These are phyloP conservation scores for Candida hispaniensis DNA, from an alignment of 805 yeast genomes.

Conservation along the genomic window DNA sequence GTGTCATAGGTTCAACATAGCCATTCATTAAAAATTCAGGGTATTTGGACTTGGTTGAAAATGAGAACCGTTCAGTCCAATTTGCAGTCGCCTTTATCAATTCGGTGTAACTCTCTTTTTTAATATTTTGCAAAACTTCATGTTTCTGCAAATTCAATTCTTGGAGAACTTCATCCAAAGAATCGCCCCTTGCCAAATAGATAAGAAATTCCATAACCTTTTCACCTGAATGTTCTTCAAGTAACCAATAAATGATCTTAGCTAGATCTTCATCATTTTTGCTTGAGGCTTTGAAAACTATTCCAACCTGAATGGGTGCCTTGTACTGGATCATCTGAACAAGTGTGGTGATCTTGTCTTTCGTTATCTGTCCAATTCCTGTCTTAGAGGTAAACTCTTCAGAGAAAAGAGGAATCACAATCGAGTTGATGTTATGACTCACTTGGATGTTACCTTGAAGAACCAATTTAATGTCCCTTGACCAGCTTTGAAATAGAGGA, in stretches of 20 bases:
- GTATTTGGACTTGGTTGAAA: slow-evolving; percentile 27
- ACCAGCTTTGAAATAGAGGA: slow-evolving; percentile 38
- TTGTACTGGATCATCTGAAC: slow-evolving; percentile 33
- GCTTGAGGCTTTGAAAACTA: slow-evolving; percentile 47
- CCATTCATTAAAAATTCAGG: slow-evolving; percentile 67
- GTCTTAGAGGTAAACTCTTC: slow-evolving; percentile 39
- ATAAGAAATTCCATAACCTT: slow-evolving; percentile 4
- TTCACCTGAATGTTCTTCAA: slow-evolving; percentile 2
- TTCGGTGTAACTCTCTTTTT: slow-evolving; percentile 8
- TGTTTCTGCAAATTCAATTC: slow-evolving; percentile 1
- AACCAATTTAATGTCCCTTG: slow-evolving; percentile 32
- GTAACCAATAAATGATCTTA: slow-evolving; percentile 18
- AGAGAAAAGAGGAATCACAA: slow-evolving; percentile 58
- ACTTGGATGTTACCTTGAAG: slow-evolving; percentile 24
- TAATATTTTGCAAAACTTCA: slow-evolving; percentile 4
- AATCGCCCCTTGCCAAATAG: slow-evolving; percentile 6
- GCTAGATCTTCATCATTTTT: slow-evolving; percentile 21
- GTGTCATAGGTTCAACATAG: slow-evolving; percentile 18
- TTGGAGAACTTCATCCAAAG: background rate
- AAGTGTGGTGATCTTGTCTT: slow-evolving; percentile 22
- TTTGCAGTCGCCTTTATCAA: slow-evolving; percentile 17
- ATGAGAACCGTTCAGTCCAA: slow-evolving; percentile 26
- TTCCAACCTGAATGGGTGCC: slow-evolving; percentile 71
- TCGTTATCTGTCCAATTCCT: background rate
- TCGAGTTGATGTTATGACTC: slow-evolving; percentile 62